phyloP scores from a whole-genome alignment of 257 asterid genomes.

The Gentiana macrophylla region DNA sequence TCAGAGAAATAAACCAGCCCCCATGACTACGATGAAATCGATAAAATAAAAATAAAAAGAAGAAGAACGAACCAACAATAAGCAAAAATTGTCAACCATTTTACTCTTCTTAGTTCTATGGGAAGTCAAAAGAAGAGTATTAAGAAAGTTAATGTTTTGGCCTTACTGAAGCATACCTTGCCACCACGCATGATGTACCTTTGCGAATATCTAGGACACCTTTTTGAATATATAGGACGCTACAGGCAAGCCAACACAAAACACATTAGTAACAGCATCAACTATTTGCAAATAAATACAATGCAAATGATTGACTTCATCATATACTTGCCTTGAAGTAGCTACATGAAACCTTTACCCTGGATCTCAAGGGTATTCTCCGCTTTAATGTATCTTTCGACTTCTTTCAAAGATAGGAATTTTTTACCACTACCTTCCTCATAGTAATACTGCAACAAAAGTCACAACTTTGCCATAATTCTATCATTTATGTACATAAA shows the following conservation, averaged over 20 bases:
- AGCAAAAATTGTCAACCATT: too few species aligned
- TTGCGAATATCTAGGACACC: too few species aligned
- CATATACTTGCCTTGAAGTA: constrained; percentile 17
- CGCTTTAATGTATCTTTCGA: constrained; percentile 46
- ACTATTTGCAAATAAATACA: background rate
- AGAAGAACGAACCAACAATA: too few species aligned
- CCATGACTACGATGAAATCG: too few species aligned
- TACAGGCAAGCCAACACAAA: constrained; percentile 8
- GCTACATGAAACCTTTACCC: constrained; percentile 5
- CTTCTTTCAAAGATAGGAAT: constrained; percentile 52
- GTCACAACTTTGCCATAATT: background rate
- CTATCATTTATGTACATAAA: too few species aligned
- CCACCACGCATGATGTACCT: constrained; percentile 45
- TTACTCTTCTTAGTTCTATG: too few species aligned
- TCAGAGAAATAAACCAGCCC: too few species aligned
- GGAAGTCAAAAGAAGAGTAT: too few species aligned
- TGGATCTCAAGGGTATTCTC: constrained; percentile 10
- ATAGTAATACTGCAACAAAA: constrained; percentile 69
- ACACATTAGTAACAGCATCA: background rate
- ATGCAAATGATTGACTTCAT: background rate
- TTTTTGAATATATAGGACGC: constrained; percentile 18
- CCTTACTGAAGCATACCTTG: too few species aligned
- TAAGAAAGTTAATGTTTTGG: too few species aligned
- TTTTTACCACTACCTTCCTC: constrained; percentile 67
- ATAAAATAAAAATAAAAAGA: too few species aligned